These are phyloP conservation scores for Colletotrichum sojae DNA, from an alignment of 2,329 filamentous ascomycete species.

Conservation along the genomic window DNA sequence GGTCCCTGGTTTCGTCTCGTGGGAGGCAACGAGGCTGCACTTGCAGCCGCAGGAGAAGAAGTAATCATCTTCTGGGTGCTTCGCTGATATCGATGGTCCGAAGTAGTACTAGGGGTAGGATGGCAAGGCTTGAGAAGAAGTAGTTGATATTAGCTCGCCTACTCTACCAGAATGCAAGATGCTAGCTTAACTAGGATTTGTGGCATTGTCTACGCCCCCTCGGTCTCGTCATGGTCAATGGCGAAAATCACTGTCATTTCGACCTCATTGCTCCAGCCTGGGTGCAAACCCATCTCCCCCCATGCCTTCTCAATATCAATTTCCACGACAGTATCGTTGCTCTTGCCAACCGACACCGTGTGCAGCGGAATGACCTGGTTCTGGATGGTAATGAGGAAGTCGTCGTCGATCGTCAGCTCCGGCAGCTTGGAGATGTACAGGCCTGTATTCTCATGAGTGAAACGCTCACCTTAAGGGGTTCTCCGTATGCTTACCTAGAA, in stretches of 20 bases:
- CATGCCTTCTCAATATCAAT: slow-evolving; percentile 85
- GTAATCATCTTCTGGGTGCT: slow-evolving; percentile 14
- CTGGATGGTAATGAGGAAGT: slow-evolving; percentile 82
- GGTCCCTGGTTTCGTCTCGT: slow-evolving; percentile 53
- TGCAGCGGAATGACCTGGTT: slow-evolving; percentile 77
- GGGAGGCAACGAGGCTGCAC: slow-evolving; percentile 56
- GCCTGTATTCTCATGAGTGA: slow-evolving; percentile 59
- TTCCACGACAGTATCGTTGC: slow-evolving; percentile 75
- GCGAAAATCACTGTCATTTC: slow-evolving; percentile 74
- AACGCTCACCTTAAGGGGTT: background rate
- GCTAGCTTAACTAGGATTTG: background rate
- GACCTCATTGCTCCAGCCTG: slow-evolving; percentile 86
- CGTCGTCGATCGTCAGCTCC: slow-evolving; percentile 69
- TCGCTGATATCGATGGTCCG: no score
- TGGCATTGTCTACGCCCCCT: background rate
- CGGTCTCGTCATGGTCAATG: slow-evolving; percentile 47
- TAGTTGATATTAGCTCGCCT: background rate
- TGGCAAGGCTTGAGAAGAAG: background rate
- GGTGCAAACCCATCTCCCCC: slow-evolving; percentile 78
- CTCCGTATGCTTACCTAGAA: slow-evolving; percentile 68
- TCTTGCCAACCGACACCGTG: slow-evolving; percentile 72
- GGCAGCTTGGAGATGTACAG: slow-evolving; percentile 83
- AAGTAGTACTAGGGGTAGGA: no score
- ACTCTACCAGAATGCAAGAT: background rate
- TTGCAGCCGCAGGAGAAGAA: slow-evolving; percentile 49